phyloP scores from a whole-genome alignment of 2,329 filamentous ascomycete genomes.

The Xylariaceae sp. region DNA sequence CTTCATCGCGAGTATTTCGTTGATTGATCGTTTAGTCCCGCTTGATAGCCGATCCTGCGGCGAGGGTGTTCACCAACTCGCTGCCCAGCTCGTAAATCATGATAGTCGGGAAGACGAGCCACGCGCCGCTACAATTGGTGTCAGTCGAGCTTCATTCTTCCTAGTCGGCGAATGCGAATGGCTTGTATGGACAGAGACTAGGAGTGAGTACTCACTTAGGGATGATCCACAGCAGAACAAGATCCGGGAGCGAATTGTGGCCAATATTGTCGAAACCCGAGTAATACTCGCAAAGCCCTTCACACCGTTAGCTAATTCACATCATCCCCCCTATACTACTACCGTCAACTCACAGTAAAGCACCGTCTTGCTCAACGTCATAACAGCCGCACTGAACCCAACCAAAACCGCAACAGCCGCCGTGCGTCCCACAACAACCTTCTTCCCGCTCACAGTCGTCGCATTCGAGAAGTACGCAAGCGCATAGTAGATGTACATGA shows the following conservation, averaged over 20 bases:
- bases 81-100: constrained; percentile 46
- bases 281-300: constrained; percentile 54
- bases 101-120: constrained; percentile 49
- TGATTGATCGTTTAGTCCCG: constrained; percentile 33
- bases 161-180: not conserved
- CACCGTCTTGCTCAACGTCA: constrained; percentile 59
- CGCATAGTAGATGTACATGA: constrained; percentile 57
- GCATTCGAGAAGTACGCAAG: constrained; percentile 31
- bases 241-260: constrained; percentile 43
- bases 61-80: constrained; percentile 46
- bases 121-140: constrained; percentile 44
- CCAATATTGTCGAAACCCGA: constrained; percentile 53
- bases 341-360: constrained; percentile 48
- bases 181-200: not conserved
- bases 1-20: not conserved
- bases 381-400: constrained; percentile 50
- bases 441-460: constrained; percentile 26
- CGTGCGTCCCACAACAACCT: constrained; percentile 37
- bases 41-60: constrained; percentile 34
- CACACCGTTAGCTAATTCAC: too few species aligned
- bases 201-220: constrained; percentile 18
- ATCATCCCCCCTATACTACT: too few species aligned
- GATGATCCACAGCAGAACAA: constrained; percentile 52
- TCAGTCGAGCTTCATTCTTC: not conserved
- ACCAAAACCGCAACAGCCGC: constrained; percentile 44